Base-by-base conservation (phyloP, 2,329 filamentous ascomycete genomes). In the Fusarium hainanense region DNA sequence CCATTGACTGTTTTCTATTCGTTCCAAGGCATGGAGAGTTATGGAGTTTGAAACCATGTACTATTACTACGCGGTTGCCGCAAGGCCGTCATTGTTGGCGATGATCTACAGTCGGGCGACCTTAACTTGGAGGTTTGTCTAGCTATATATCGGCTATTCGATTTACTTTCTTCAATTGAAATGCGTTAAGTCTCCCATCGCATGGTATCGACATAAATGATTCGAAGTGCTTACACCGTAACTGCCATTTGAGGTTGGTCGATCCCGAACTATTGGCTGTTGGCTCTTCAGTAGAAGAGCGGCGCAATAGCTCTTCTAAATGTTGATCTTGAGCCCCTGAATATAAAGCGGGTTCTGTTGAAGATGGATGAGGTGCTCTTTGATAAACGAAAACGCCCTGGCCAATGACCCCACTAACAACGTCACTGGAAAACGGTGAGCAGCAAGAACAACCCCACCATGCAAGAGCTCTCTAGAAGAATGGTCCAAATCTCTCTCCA, bases 331-430 rank as follows among this genome's bases (percentile, higher is more conserved):
- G 14, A 41, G 25, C 23, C 32, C 49, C 34, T 52, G 46, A 58
- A 46, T 20, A 41, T 48, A 54, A 50, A 60, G 58, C 52, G 59
- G 64, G 40, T 44, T 63, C 49, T 34, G 52, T 34, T 50, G n/a
- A 59, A 54, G 58, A 62, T 49, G 34, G 18, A 21, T 54, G 49
- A 37, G 25, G 37, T 32, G 28, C 25, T 34, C 28, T 43, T 58
- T 43, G 42, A 55, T 60, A 32, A 61, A 52, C n/a, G 27, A 23
- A 27, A 44, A 40, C 21, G n/a, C 20, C 32, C 25, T n/a, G 25
- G 16, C 20, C 55, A 52, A 51, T 37, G 51, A 66, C 73, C 73
- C 73, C 64, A 65, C 70, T 63, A 66, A 49, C 58, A 65, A 69
- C 71, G 73, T 75, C 72, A 75, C 72, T 48, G 57, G 61, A 25